phyloP scores from a whole-genome alignment of 345 rosid species.

The Theobroma cacao region DNA sequence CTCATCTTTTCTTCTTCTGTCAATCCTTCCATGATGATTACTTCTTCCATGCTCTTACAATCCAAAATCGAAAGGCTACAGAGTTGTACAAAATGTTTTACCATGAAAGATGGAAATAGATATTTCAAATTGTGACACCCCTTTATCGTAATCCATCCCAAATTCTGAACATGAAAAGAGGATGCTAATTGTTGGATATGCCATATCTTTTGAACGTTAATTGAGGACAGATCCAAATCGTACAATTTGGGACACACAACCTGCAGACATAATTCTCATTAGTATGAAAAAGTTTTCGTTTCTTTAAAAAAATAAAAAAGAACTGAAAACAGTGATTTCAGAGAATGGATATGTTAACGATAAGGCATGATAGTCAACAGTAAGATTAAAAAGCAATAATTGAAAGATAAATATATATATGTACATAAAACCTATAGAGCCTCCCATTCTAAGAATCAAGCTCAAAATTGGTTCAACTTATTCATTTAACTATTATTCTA shows the following conservation, averaged over 20 bases:
- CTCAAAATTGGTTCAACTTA: no score
- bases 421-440: no score
- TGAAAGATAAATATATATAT: no score
- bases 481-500: no score
- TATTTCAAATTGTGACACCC: not conserved
- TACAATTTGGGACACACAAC: not conserved
- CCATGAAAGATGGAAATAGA: not conserved
- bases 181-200: not conserved
- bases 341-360: no score
- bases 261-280: not conserved
- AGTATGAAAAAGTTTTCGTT: not conserved
- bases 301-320: not conserved
- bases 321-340: not conserved
- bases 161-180: no score
- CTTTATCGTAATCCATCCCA: accelerated
- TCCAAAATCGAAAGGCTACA: accelerated
- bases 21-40: not conserved
- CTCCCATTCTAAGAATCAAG: no score
- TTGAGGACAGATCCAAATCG: not conserved
- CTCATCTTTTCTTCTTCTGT: not conserved
- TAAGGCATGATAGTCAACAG: accelerated
- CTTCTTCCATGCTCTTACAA: conserved; percentile 1
- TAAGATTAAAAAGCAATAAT: no score
- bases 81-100: not conserved
- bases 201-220: not conserved